Conservation (phyloP, 2,329 filamentous ascomycete species). For the Alternaria metachromatica region DNA sequence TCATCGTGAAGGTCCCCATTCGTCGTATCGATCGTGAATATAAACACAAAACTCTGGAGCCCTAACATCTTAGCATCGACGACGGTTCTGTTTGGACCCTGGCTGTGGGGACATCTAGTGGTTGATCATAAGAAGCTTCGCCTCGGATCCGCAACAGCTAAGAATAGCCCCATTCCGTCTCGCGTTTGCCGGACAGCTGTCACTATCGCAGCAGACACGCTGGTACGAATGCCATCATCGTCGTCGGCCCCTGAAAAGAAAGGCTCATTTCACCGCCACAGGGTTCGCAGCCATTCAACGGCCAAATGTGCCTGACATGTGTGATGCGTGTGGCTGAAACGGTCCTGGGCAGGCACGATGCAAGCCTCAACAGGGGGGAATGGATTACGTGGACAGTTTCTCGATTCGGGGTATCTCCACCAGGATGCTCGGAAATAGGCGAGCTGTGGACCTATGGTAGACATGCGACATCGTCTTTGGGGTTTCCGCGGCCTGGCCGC, state of each 20-base stretch:
- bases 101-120: constrained; percentile 5
- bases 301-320: constrained; percentile 2
- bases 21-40: background rate
- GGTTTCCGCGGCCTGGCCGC: background rate
- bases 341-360: background rate
- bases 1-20: background rate
- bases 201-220: background rate
- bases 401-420: constrained; percentile 6
- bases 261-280: constrained; percentile 2
- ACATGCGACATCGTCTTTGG: background rate
- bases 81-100: constrained; percentile 6
- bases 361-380: constrained; percentile 11
- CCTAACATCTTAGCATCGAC: background rate
- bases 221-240: background rate
- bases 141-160: constrained; percentile 8
- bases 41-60: background rate
- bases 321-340: constrained; percentile 10
- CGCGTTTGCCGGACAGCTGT: background rate
- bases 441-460: constrained; percentile 2
- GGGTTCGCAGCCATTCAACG: constrained; percentile 6
- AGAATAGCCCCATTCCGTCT: background rate
- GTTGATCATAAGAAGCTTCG: constrained; percentile 4
- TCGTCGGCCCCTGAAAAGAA: background rate
- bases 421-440: background rate
- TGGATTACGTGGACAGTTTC: constrained; percentile 14